phyloP scores from a whole-genome alignment of 176 grass and related monocot genomes.

The Oryza brachyantha region DNA sequence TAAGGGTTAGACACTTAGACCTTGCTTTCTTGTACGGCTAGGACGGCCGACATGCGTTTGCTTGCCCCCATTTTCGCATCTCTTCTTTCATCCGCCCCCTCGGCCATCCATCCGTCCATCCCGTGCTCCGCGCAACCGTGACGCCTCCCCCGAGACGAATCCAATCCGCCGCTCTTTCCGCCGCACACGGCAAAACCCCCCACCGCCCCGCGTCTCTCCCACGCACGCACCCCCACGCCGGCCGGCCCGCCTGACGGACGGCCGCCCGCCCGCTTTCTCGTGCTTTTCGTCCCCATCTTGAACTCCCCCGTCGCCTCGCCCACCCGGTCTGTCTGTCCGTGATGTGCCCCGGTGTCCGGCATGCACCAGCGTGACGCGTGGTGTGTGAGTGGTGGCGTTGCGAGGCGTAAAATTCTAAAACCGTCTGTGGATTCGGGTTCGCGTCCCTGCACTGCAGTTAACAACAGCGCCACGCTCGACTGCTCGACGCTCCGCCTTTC shows the following conservation, averaged over 20 bases:
- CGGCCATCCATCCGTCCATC: no score
- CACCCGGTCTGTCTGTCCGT: neutral
- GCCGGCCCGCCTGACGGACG: no score
- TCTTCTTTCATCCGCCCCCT: no score
- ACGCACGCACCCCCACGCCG: neutral
- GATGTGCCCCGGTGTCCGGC: slow-evolving; percentile 3
- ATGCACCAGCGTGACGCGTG: slow-evolving; percentile 23
- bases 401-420: neutral
- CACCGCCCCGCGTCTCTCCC: neutral
- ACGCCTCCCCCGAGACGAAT: neutral
- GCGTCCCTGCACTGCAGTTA: slow-evolving; percentile 14
- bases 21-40: slow-evolving; percentile 31
- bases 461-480: neutral
- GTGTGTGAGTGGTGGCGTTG: neutral
- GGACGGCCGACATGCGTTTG: neutral
- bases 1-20: no score
- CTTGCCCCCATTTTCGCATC: neutral
- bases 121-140: neutral
- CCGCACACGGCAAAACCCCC: no score
- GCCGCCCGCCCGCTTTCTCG: neutral
- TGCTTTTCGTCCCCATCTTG: slow-evolving; percentile 32
- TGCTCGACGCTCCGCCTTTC: slow-evolving; percentile 34
- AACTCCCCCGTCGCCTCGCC: neutral
- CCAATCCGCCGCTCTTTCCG: neutral
- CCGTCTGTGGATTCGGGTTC: slow-evolving; percentile 1